phyloP scores from a whole-genome alignment of 1,284 basidiomycete genomes.

The Garcileccinum viscosum region DNA sequence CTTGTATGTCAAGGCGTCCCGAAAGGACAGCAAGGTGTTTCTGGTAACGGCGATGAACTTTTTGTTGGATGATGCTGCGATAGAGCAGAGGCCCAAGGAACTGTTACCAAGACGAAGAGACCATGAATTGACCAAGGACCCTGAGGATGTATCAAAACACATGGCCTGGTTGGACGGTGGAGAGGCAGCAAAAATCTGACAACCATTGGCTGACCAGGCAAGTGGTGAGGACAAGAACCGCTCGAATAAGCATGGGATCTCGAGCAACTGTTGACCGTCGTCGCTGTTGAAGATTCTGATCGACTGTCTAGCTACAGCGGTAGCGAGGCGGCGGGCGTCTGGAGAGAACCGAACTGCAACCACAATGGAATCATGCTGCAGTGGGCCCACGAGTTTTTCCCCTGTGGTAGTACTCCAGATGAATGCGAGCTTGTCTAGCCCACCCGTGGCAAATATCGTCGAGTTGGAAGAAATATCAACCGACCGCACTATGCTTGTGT shows the following conservation, averaged over 20 bases:
- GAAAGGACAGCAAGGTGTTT: too few species aligned
- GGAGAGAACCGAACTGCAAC: constrained; percentile 4
- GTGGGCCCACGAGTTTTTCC: not conserved
- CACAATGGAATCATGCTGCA: not conserved
- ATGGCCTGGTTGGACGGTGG: not conserved
- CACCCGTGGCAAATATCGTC: not conserved
- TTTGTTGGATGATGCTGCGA: too few species aligned
- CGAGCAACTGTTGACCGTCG: not conserved
- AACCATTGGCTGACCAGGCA: not conserved
- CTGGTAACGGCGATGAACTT: too few species aligned
- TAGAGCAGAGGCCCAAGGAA: too few species aligned
- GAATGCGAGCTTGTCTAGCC: not conserved
- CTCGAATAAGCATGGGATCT: not conserved
- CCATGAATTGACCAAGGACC: not conserved
- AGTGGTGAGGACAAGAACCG: not conserved
- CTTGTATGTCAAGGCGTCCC: too few species aligned
- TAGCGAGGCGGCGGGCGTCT: constrained; percentile 6
- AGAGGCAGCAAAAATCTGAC: not conserved
- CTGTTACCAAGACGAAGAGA: too few species aligned
- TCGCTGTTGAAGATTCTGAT: not conserved
- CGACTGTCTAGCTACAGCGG: not conserved
- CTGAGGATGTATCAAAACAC: not conserved
- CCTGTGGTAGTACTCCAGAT: not conserved
- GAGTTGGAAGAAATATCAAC: not conserved
- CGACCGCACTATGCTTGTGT: too few species aligned